Conservation (phyloP, 768 basidiomycete genomes). For the Tulasnella sp. region DNA sequence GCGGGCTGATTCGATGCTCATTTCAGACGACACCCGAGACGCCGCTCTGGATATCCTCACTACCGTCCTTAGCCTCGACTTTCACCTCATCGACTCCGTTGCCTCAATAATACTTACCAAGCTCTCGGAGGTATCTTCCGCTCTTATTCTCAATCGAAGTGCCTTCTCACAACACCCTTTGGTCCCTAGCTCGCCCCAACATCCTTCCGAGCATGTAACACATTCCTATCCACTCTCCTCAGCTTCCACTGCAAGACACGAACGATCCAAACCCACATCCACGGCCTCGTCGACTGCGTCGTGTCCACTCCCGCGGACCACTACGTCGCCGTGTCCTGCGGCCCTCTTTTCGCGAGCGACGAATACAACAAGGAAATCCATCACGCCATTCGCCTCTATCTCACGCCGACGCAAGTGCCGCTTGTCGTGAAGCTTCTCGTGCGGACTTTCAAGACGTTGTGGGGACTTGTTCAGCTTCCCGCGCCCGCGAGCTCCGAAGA, state of each 20-base stretch:
- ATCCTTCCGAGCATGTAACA: conserved; percentile 11
- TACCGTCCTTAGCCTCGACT: not conserved
- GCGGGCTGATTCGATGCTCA: not conserved
- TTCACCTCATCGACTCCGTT: not conserved
- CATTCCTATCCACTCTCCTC: conserved; percentile 44
- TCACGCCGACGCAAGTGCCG: conserved; percentile 45
- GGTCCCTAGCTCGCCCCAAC: not conserved
- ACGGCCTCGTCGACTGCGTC: conserved; percentile 34
- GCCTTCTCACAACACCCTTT: not conserved
- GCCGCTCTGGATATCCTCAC: not conserved
- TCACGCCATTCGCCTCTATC: conserved; percentile 38
- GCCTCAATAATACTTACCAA: not conserved
- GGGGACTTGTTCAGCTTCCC: not conserved
- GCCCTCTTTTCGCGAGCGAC: conserved; percentile 28
- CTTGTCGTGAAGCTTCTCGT: conserved; percentile 26
- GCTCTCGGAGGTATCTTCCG: not conserved
- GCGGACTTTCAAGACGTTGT: not conserved
- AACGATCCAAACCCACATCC: conserved; percentile 41
- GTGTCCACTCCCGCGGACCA: conserved; percentile 19
- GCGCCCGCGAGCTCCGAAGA: not conserved
- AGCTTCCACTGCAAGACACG: conserved; percentile 64
- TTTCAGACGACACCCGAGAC: not conserved
- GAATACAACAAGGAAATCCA: conserved; percentile 31
- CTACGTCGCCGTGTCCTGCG: conserved; percentile 30
- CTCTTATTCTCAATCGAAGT: not conserved